Evolutionary conservation across 345 rosid species (phyloP), one percentile per base, ranked within the genome.

Genomic region (Boechera retrofracta): DNA sequence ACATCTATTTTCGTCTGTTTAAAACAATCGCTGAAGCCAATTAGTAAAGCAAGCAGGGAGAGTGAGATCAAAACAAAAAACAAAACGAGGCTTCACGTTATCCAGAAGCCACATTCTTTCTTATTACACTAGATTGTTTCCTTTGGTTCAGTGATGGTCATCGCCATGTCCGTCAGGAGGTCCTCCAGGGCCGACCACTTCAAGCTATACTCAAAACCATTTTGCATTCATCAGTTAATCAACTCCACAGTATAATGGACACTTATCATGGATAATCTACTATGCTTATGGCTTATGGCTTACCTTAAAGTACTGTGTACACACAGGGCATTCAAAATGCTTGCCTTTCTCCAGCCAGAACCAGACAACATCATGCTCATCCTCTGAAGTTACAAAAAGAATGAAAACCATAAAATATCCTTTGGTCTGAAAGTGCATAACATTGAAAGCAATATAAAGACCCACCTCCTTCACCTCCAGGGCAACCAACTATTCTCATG

Each of bases 341-440:
- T 86, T 83, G 85, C 85, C 94, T 78, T 92, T 89, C 89, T 86
- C 84, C 84, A 90, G 85, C 98, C 96, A 89, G 82, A 92, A 92
- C 96, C 96, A 92, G 48, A 90, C 90, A 59, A 92, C 90, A 58
- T 92, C 94, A 72, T 92, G 98, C 71, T 92, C 98, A 44, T 89
- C 96, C 87, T 90, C 96, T 92, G 81, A 48, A 63, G 62, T 39
- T 47, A 52, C 29, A 10, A 11, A 16, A 32, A 35, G 58, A 54
- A 54, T 26, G 61, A 56, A 29, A 13, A 29, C 1, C 16, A 31
- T 56, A 38, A 56, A 2, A 56, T 31, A 33, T 57, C 41, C 62
- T 15, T 57, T 7, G 24, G 24, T 57, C 62, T 15, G 15, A 31
- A n/a, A 7, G 15, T 15, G 18, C 39, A 57, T 21, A 31, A 13